Evolutionary conservation across 2,329 filamentous ascomycete species (phyloP), one percentile per base, ranked within the genome.

Genomic region (Penicillium decumbens): DNA sequence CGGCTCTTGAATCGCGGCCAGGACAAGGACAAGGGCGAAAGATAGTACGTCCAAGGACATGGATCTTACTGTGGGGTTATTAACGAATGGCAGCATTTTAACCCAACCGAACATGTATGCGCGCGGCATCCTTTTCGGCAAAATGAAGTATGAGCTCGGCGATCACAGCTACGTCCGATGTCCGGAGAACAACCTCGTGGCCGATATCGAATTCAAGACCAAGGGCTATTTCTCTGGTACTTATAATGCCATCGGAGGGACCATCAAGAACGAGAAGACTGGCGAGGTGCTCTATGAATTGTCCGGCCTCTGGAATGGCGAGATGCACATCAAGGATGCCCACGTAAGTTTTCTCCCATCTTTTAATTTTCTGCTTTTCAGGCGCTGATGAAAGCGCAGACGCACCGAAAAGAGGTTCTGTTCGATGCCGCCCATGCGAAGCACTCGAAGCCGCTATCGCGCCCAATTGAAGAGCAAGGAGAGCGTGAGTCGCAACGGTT

Each of bases 81-180:
- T 54, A 8, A 55, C 45, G 6, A 20, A 37, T 12, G 29, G 13
- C 60, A 95, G 89, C 72, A 88, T 95, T 64, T 74, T 97, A 45
- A 97, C 93, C 4, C 93, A 98, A 66, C 93, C 93, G 15, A 98
- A 98, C 75, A 98, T 98, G 90, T 98, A 98, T 70, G 93, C 92
- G 20, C 83, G 93, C 54, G 92, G 93, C 30, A 97, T 98, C 52
- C 77, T 98, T 7, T 96, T 98, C 64, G 93, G 93, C 41, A 97
- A 96, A 71, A 97, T 98, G 93, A 97, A 96, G 72, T 98, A 97
- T 71, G 93, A 98, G 75, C 82, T 98, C 6, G 93, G 92, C 56
- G 92, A 97, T 68, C 91, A 95, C 74, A 95, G 91, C 68, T 89
- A 90, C 62, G 88, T 98, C 18, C 82, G 85, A 58, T 97, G 93